Conservation (phyloP, 108 stramenopile species). For the Fistulifera solaris region DNA sequence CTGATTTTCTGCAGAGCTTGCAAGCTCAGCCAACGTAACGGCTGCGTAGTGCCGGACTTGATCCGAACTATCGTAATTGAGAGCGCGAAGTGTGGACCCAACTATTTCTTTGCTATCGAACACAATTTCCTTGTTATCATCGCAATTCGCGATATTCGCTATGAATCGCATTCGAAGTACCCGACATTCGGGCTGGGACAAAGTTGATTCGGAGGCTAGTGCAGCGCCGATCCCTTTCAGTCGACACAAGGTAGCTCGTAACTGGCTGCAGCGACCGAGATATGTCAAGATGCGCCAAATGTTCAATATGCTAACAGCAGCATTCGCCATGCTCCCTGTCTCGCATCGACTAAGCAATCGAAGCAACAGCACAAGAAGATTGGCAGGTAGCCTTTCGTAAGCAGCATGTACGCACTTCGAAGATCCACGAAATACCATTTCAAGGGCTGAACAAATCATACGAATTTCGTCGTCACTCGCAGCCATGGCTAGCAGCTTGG, state of each 20-base stretch:
- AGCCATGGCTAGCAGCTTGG: slow-evolving; percentile 42
- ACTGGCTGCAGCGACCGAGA: slow-evolving; percentile 48
- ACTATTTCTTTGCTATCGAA: slow-evolving; percentile 40
- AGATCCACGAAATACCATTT: slow-evolving; percentile 73
- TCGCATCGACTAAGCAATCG: slow-evolving; percentile 53
- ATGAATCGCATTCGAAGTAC: slow-evolving; percentile 51
- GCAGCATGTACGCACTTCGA: slow-evolving; percentile 36
- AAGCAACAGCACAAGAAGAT: slow-evolving; percentile 46
- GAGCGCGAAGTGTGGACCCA: slow-evolving; percentile 47
- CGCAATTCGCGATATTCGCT: slow-evolving; percentile 69
- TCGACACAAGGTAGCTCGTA: slow-evolving; percentile 37
- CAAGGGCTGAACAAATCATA: slow-evolving; percentile 58
- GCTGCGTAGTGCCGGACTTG: slow-evolving; percentile 57
- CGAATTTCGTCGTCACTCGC: slow-evolving; percentile 62
- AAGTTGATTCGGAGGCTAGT: slow-evolving; percentile 29
- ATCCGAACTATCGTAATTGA: slow-evolving; percentile 54
- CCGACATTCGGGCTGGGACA: slow-evolving; percentile 38
- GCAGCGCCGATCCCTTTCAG: slow-evolving; percentile 51
- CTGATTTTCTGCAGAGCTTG: slow-evolving; percentile 59
- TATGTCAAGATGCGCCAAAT: slow-evolving; percentile 53
- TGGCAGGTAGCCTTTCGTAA: slow-evolving; percentile 49
- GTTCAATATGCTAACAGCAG: slow-evolving; percentile 48
- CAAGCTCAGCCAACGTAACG: slow-evolving; percentile 75
- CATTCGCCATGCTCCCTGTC: slow-evolving; percentile 28
- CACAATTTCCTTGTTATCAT: slow-evolving; percentile 60